A percentile compares a stretch with the other conserved stretches of the same genome.
These are phyloP conservation scores for Alternaria sp. DNA, from an alignment of 2,329 filamentous ascomycete species.

Conservation along the genomic window DNA sequence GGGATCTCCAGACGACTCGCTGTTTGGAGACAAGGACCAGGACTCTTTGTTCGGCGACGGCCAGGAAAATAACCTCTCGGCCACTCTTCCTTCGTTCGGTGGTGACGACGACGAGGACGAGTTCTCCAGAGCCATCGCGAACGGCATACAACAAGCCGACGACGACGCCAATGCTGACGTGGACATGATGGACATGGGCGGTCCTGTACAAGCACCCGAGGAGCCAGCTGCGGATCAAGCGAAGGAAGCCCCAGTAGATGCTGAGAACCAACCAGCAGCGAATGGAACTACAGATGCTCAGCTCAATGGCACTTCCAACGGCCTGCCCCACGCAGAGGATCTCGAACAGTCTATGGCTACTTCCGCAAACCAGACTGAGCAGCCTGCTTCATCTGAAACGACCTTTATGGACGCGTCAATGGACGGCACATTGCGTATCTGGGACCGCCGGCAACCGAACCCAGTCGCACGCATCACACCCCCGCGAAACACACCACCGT, in stretches of 20 bases:
- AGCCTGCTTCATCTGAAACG: constrained; percentile 66
- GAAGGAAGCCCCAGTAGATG: constrained; percentile 26
- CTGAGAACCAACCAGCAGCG: constrained; percentile 18
- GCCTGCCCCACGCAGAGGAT: constrained; percentile 61
- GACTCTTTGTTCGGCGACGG: constrained; percentile 87
- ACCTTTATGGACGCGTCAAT: constrained; percentile 90
- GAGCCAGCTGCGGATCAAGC: constrained; percentile 22
- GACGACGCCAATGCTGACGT: constrained; percentile 51
- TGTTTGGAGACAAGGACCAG: constrained; percentile 78
- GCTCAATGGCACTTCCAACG: constrained; percentile 47
- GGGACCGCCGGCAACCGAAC: constrained; percentile 80
- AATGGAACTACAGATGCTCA: constrained; percentile 31
- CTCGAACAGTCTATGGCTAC: constrained; percentile 29
- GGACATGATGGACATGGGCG: constrained; percentile 55
- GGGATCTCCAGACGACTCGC: constrained; percentile 74
- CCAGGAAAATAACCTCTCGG: constrained; percentile 45
- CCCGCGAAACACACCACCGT: constrained; percentile 79
- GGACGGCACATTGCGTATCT: constrained; percentile 87
- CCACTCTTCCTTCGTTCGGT: constrained; percentile 64
- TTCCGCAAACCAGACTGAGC: constrained; percentile 45
- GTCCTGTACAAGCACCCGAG: constrained; percentile 50
- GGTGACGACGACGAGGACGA: constrained; percentile 86
- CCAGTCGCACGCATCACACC: constrained; percentile 82
- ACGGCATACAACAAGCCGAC: constrained; percentile 53
- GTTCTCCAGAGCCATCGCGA: constrained; percentile 75